Percentiles rank a stretch among this genome's conserved stretches.
Evolutionary conservation across 139 green algal genomes (phyloP).

Genomic region (Nannochloris sp.): DNA sequence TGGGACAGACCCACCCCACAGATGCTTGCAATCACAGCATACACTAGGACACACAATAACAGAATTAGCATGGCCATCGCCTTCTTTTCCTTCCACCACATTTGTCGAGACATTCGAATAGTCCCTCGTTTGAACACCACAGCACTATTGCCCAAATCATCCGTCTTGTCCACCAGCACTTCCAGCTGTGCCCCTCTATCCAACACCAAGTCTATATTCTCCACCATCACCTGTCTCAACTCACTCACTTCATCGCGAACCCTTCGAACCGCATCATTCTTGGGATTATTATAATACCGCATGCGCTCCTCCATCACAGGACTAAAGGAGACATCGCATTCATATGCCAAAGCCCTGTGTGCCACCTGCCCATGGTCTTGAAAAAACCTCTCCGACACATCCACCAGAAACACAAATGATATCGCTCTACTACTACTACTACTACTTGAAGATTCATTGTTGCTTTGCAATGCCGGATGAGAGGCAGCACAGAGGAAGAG

Average conservation of each 20-base stretch:
- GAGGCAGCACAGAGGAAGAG: constrained; percentile 38
- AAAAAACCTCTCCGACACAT: constrained; percentile 64
- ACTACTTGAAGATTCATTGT: background rate
- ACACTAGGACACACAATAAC: background rate
- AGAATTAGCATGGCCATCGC: background rate
- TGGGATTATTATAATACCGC: constrained; percentile 3
- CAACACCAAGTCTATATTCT: constrained; percentile 84
- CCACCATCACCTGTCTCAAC: constrained; percentile 80
- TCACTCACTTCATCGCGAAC: constrained; percentile 67
- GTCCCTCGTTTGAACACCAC: constrained; percentile 66
- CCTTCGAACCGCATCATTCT: constrained; percentile 68
- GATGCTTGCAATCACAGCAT: background rate
- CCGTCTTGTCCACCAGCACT: constrained; percentile 89
- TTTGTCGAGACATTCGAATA: background rate
- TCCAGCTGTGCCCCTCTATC: constrained; percentile 89
- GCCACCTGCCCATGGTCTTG: constrained; percentile 42
- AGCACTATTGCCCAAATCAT: constrained; percentile 54
- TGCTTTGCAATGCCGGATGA: background rate
- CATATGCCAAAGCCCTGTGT: constrained; percentile 68
- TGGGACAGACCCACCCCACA: background rate
- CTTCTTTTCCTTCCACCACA: constrained; percentile 8
- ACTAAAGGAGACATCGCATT: constrained; percentile 75
- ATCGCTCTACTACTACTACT: background rate
- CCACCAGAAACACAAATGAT: constrained; percentile 82
- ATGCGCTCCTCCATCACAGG: constrained; percentile 39